A percentile compares a stretch with the other conserved stretches of the same genome.
Evolutionary conservation across 495 filamentous ascomycete species (phyloP).

Genomic region (Beverwykella pulmonaria): DNA sequence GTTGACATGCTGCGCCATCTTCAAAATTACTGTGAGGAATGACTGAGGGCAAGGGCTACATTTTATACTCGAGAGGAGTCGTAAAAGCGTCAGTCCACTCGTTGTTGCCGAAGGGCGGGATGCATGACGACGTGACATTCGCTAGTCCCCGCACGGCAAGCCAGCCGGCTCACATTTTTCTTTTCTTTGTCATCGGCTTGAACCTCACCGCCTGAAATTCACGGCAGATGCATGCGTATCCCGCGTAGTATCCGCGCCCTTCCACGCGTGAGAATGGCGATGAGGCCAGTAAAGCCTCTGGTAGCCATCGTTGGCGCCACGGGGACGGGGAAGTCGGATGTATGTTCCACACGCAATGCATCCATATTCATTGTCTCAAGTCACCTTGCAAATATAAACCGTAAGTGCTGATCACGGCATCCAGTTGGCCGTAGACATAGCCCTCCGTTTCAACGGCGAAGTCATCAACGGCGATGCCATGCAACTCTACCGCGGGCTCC

Average conservation of each 20-base stretch:
- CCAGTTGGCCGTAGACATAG: constrained; percentile 91
- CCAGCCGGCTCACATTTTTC: neutral
- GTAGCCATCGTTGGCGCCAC: constrained; percentile 89
- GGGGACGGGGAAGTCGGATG: constrained; percentile 98
- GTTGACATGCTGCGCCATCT: constrained; percentile 20
- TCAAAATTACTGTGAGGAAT: neutral
- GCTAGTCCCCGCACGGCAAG: constrained; percentile 21
- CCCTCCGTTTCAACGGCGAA: constrained; percentile 83
- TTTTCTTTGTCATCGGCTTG: neutral
- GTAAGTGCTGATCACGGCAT: constrained; percentile 42
- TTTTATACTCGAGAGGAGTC: constrained; percentile 15
- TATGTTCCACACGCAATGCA: constrained; percentile 47
- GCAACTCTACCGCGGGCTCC: constrained; percentile 93
- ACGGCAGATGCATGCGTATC: constrained; percentile 24
- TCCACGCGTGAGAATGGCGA: constrained; percentile 15
- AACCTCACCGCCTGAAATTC: neutral
- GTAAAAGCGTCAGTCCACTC: neutral
- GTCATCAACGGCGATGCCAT: constrained; percentile 99
- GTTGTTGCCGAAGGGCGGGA: constrained; percentile 1
- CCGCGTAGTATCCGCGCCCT: constrained; percentile 11
- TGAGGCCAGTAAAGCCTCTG: constrained; percentile 55
- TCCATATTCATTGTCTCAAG: neutral
- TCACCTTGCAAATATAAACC: neutral
- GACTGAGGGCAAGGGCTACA: constrained; percentile 11
- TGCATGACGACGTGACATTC: neutral